Base-by-base conservation (phyloP, 1,284 basidiomycete genomes). In the Ganoderma leucocontextum region DNA sequence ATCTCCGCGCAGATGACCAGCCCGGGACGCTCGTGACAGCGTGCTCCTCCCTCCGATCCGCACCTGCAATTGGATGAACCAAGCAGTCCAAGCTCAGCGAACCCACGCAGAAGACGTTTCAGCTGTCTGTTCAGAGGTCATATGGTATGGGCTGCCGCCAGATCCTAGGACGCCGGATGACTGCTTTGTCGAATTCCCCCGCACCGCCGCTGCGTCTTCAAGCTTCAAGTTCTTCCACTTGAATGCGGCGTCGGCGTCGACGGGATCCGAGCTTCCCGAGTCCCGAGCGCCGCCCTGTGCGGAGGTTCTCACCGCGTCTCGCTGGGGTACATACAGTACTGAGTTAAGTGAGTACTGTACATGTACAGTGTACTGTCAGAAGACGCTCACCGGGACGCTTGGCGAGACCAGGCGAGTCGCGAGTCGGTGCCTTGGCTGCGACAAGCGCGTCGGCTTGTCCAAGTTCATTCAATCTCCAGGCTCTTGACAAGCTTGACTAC, bases 181-280 rank as follows among this genome's bases (percentile, higher is more conserved):
- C 49, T 53, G 15, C 49, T 29, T 17, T 6, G 52, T 12, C 52
- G 52, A 55, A 55, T 55, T 55, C 52, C 33, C 25, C 52, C 52
- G 52, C 52, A 29, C 49, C 8, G 19, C 47, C 4, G 22, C 47
- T 25, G n/a, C 52, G 7, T 29, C 25, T 22, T 17, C 49, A 9
- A 12, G 47, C 25, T 22, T 17, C 49, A 9, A 12, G 47, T 19
- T 35, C 25, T 55, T 35, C 17, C 29, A 35, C 52, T 19, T 55
- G 47, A 52, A 52, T 52, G n/a, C n/a, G n/a, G n/a, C 47, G 47
- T 49, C 53, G 53, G 53, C 47, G 33, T 19, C 15, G 33, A 35
- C 53, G 53, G 53, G 53, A n/a, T 36, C 33, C 53, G 53, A 55
- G 53, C 29, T 55, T 33, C 33, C 53, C 52, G 52, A 53, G 52